These are phyloP conservation scores for Hymenoscyphus linearis DNA, from an alignment of 2,329 filamentous ascomycete species.

Conservation along the genomic window DNA sequence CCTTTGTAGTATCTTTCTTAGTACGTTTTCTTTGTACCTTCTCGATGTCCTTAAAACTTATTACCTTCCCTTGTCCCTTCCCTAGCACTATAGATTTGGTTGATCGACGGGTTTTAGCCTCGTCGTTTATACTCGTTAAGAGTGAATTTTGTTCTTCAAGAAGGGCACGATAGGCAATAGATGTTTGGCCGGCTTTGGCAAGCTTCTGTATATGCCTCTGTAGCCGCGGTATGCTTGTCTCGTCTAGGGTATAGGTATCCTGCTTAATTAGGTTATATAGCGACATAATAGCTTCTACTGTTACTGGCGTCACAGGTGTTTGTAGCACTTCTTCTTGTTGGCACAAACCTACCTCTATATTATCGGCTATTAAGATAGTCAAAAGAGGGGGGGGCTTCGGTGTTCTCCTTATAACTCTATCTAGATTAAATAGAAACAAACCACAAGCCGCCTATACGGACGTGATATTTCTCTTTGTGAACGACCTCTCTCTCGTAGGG, in stretches of 20 bases:
- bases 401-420: neutral
- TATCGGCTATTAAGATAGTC: neutral
- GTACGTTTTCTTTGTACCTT: too few species aligned
- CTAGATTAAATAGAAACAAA: constrained; percentile 1
- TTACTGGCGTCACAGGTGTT: constrained; percentile 30
- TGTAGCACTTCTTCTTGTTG: constrained; percentile 19
- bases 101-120: neutral
- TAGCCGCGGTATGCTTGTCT: neutral
- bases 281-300: constrained; percentile 20
- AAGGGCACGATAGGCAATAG: neutral
- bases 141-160: neutral
- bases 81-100: neutral
- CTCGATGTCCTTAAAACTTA: too few species aligned
- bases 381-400: neutral
- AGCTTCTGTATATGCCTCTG: neutral
- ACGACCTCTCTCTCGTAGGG: neutral
- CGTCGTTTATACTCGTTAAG: neutral
- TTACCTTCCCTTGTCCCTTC: too few species aligned
- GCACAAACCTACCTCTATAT: neutral
- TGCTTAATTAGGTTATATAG: constrained; percentile 24
- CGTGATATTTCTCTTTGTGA: constrained; percentile 2
- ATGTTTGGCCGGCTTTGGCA: neutral
- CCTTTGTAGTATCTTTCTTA: too few species aligned
- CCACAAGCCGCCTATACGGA: neutral
- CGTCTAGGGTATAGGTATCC: constrained; percentile 9